Conservation (phyloP, 257 asterid species). For the Ligustrum vulgare region DNA sequence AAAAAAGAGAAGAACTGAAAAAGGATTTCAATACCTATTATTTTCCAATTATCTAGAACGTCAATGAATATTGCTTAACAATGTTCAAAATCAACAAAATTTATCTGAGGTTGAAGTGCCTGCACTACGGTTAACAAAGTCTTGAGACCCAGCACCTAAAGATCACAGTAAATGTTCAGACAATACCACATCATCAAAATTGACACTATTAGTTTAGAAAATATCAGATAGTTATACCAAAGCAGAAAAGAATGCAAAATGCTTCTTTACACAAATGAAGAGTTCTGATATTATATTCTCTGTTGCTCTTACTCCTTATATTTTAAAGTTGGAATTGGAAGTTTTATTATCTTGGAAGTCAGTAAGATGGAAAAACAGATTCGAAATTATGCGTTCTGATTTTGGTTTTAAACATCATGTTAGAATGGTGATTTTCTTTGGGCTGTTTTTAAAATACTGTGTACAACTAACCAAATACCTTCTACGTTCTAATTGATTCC, state of each 20-base stretch:
- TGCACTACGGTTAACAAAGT: not conserved
- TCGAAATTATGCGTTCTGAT: not conserved
- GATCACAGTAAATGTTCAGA: conserved; percentile 6
- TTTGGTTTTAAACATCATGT: not conserved
- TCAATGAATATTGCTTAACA: not conserved
- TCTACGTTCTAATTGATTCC: not conserved
- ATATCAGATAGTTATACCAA: not conserved
- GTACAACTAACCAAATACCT: not conserved
- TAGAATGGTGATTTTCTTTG: not conserved
- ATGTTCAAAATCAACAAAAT: conserved; percentile 5
- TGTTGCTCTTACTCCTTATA: no score
- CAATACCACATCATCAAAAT: not conserved
- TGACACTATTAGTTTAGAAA: not conserved
- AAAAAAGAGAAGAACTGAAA: not conserved
- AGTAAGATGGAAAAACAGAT: not conserved
- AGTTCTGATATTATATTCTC: not conserved
- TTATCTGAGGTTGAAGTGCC: not conserved
- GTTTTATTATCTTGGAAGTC: not conserved
- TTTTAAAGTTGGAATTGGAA: not conserved
- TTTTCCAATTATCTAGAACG: not conserved
- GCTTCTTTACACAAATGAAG: not conserved
- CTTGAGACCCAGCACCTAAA: conserved; percentile 6
- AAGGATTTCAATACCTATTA: conserved; percentile 7
- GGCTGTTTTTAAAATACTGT: not conserved
- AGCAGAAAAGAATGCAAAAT: not conserved